phyloP scores from a whole-genome alignment of 306 rosid species.

The Cyclanthera cordifolia region DNA sequence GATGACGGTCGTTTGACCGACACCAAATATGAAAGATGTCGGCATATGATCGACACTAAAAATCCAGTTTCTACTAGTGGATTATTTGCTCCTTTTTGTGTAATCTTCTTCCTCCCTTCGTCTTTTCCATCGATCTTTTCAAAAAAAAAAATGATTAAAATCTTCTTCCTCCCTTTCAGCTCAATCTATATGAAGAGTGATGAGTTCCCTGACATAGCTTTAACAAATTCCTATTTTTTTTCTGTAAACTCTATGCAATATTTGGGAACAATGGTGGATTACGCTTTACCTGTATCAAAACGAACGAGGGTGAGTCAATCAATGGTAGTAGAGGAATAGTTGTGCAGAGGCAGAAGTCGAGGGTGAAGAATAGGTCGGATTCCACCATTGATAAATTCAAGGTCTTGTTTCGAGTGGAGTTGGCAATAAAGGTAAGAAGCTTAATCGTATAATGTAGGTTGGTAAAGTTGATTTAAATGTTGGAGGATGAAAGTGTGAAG shows the following conservation, averaged over 20 bases:
- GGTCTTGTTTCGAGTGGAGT: not conserved
- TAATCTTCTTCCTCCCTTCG: too few relatives aligned
- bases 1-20: too few relatives aligned
- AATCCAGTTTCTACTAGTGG: too few relatives aligned
- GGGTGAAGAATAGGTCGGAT: not conserved
- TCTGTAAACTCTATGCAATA: not conserved
- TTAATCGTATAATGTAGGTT: not conserved
- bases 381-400: not conserved
- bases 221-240: not conserved
- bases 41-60: too few relatives aligned
- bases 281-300: conserved; percentile 5
- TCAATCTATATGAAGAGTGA: not conserved
- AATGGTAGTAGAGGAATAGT: not conserved
- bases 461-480: not conserved
- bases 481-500: not conserved
- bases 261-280: not conserved
- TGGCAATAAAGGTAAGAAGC: not conserved
- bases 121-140: too few relatives aligned
- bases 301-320: conserved; percentile 19
- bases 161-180: too few relatives aligned
- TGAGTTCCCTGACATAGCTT: not conserved
- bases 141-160: too few relatives aligned
- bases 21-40: too few relatives aligned
- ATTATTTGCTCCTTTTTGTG: too few relatives aligned
- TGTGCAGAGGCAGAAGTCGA: conserved; percentile 3